Base-by-base conservation (phyloP, 768 basidiomycete genomes). In the Kwoniella bestiolae region DNA sequence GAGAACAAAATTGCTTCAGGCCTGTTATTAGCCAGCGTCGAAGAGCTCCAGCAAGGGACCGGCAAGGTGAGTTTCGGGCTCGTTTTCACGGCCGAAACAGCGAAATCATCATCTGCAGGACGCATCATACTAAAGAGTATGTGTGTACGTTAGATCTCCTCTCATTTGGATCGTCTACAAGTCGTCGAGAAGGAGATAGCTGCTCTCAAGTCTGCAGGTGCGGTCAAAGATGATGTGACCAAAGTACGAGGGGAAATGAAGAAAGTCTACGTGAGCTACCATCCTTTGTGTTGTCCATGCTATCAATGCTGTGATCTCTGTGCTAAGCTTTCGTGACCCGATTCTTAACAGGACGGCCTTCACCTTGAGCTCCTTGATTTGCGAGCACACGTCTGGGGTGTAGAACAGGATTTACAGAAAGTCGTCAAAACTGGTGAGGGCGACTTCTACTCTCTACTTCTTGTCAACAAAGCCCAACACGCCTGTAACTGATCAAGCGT, bases 1-100 rank as follows among this genome's bases (percentile, higher is more conserved):
- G 94, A 95, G 82, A 93, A 94, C 81, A 91, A 92, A 81, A 83
- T 85, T 46, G 92, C 93, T 31, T 92, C 92, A 3, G 88, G 90
- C n/a, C 86, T 91, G 29, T 82, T 96, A 55, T 90, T 94, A 81
- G 87, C 89, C 23, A 93, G 91, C 77, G 90, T 95, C 16, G 89
- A 91, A 71, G 91, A 94, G 72, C 82, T 96, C 61, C 89, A 92
- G 80, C 82, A 85, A 28, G 92, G 89, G 75, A 94, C 92, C 0
- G 87, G 89, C 73, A 90, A 92, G 86, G 92, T 88, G 63, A 14
- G 76, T 69, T 3, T n/a, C n/a, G n/a, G n/a, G n/a, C n/a, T n/a
- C n/a, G n/a, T n/a, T n/a, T n/a, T n/a, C n/a, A n/a, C n/a, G n/a
- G n/a, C n/a, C n/a, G n/a, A n/a, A n/a, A n/a, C n/a, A n/a, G n/a